Conservation (phyloP, 371 early-diverging fungal genomes). For the Batrachochytrium dendrobatidis region DNA sequence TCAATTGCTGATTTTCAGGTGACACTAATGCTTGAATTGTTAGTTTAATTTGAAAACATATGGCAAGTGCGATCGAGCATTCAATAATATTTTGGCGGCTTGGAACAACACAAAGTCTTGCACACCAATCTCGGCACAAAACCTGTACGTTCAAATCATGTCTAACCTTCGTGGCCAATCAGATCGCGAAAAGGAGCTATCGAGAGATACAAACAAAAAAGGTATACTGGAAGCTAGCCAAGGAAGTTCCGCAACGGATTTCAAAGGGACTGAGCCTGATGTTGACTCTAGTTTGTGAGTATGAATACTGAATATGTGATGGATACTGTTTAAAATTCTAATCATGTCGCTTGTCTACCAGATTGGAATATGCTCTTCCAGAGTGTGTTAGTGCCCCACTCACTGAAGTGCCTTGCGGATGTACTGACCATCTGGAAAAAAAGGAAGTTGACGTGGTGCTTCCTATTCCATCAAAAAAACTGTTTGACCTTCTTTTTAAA, state of each 20-base stretch:
- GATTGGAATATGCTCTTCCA: slow-evolving; percentile 17
- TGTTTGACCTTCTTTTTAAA: slow-evolving; percentile 54
- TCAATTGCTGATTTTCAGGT: slow-evolving; percentile 6
- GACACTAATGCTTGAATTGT: not conserved
- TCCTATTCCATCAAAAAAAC: slow-evolving; percentile 50
- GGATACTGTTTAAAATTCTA: no score
- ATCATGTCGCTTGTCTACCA: slow-evolving; percentile 14
- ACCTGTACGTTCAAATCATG: not conserved
- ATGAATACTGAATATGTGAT: no score
- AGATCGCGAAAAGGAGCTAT: no score
- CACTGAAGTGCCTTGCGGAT: slow-evolving; percentile 49
- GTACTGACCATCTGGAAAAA: slow-evolving; percentile 57
- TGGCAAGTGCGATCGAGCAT: not conserved
- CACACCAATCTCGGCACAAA: slow-evolving; percentile 4
- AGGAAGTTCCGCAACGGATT: no score
- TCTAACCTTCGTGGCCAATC: no score
- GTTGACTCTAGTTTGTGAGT: no score
- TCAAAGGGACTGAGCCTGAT: not conserved
- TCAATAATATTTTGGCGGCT: slow-evolving; percentile 7
- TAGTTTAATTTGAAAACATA: slow-evolving; percentile 3
- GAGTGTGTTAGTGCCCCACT: slow-evolving; percentile 41
- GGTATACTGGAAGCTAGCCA: no score
- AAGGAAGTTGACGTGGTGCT: slow-evolving; percentile 49
- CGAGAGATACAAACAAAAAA: no score
- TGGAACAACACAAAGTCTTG: slow-evolving; percentile 24